Evolutionary conservation across 2,329 filamentous ascomycete species (phyloP), one percentile per base, ranked within the genome.

Genomic region (Colletotrichum australisinense): DNA sequence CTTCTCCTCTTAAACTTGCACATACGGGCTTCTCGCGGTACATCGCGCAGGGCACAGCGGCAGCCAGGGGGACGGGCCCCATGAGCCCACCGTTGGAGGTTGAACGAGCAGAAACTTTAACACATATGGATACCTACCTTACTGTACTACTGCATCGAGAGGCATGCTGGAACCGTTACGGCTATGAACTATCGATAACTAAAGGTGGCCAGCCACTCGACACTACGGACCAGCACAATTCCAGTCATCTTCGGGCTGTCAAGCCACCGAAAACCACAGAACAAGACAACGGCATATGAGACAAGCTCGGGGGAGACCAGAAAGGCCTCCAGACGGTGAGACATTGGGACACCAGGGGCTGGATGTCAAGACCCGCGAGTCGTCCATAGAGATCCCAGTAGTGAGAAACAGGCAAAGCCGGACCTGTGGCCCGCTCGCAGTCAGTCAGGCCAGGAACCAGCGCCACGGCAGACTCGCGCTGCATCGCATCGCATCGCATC

Each of bases 401-500:
- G 14, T 19, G 16, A 56, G 46, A 56, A 52, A 42, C 22, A 65
- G 42, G 35, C 60, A 35, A 53, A 63, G 59, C 59, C 57, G 30
- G 57, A 30, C 42, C 59, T 26, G 22, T 32, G n/a, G 16, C n/a
- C 59, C 42, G 35, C 60, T 24, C 42, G 46, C 19, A 4, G 24
- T 24, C 59, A 46, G 16, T 62, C 38, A 56, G 52, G 26, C 52
- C 68, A 71, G 68, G 68, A 67, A 71, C 68, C 63, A 62, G 58
- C 58, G 49, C 58, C 30, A n/a, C 49, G 58, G 49, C 58, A 69
- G 35, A 60, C 28, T 57, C 26, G n/a, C 52, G 38, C 19, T 42
- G 38, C 65, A 57, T 72, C n/a, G 69, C 65, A 72, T 68, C 32
- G 57, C 68, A 55, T 56, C 46, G 46, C 56, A 67, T 67, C 16